Conservation (phyloP, 2,329 filamentous ascomycete species). For the Aspergillus phoenicis region DNA sequence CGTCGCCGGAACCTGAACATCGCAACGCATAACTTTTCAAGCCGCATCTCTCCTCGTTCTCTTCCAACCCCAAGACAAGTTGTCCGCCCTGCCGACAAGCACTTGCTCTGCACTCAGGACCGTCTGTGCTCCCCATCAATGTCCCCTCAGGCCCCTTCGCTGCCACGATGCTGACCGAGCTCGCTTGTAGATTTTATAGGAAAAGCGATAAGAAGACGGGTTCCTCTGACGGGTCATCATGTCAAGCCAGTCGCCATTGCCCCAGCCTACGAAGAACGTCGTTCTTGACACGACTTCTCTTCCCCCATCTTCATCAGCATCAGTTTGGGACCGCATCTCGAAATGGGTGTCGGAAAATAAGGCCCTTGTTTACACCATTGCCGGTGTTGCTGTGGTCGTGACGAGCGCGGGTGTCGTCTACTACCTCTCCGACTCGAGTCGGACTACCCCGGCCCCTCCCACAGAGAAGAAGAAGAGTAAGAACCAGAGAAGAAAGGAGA, state of each 20-base stretch:
- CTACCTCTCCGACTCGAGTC: slow-evolving; percentile 68
- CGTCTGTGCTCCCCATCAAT: slow-evolving; percentile 17
- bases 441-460: slow-evolving; percentile 42
- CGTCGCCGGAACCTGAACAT: slow-evolving; percentile 24
- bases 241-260: slow-evolving; percentile 43
- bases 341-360: slow-evolving; percentile 96
- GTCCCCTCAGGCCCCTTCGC: not conserved
- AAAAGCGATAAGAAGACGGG: slow-evolving; percentile 20
- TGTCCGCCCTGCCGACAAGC: slow-evolving; percentile 19
- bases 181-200: slow-evolving; percentile 12
- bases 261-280: slow-evolving; percentile 40
- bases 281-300: slow-evolving; percentile 45
- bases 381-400: slow-evolving; percentile 87
- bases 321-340: slow-evolving; percentile 86
- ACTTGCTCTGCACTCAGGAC: slow-evolving; percentile 22
- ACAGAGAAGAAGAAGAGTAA: slow-evolving; percentile 73
- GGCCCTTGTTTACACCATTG: slow-evolving; percentile 92
- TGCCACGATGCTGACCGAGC: slow-evolving; percentile 3
- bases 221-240: slow-evolving; percentile 36
- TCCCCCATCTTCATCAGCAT: slow-evolving; percentile 58
- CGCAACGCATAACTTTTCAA: slow-evolving; percentile 40
- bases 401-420: slow-evolving; percentile 91
- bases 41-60: slow-evolving; percentile 35
- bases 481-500: slow-evolving; percentile 83
- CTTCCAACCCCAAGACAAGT: slow-evolving; percentile 24